Base-by-base conservation (phyloP, 257 asterid species). In the Solanum rostratum region DNA sequence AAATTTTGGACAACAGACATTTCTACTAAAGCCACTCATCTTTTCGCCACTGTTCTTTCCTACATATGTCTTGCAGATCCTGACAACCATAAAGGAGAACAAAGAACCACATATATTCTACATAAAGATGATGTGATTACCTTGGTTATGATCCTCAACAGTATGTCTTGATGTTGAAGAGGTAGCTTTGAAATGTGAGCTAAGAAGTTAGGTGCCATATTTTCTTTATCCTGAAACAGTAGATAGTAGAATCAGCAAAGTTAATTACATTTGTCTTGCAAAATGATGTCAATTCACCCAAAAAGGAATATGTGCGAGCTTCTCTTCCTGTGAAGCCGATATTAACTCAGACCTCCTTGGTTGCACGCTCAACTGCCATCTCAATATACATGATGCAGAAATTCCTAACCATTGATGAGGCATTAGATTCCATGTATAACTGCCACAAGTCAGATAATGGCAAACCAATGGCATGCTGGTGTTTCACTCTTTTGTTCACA, bases 401-500 rank as follows among this genome's bases (percentile, higher is more conserved):
- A 90, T 94, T 96, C 90, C 95, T 74, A 74, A 94, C 96, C 96
- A 96, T 95, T 82, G 97, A 90, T 85, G 93, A 92, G 82, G 93
- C 88, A 90, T 90, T 86, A 85, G 95, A 91, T 83, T 95, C 98
- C 89, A 85, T 79, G 87, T 95, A 95, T 87, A 95, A 86, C 59
- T 91, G 91, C 99, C 99, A 96, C 74, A 96, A 89, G 62, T 92
- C 97, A 57, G 88, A 71, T 62, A 95, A 84, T 43, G 99, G 97
- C 86, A 96, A 90, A 80, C 94, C 95, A 88, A 95, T 92, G 27
- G 84, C 90, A 50, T 46, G 87, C 90, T 91, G 98, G 88, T 95
- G 93, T 88, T 95, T 96, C 85, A 95, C 96, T 90, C 99, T 92
- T 91, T 93, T 93, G 95, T 96, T 96, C 84, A 95, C 97, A 53